Evolutionary conservation across 108 stramenopile genomes (phyloP).

Genomic region (Nitzschia sp.): DNA sequence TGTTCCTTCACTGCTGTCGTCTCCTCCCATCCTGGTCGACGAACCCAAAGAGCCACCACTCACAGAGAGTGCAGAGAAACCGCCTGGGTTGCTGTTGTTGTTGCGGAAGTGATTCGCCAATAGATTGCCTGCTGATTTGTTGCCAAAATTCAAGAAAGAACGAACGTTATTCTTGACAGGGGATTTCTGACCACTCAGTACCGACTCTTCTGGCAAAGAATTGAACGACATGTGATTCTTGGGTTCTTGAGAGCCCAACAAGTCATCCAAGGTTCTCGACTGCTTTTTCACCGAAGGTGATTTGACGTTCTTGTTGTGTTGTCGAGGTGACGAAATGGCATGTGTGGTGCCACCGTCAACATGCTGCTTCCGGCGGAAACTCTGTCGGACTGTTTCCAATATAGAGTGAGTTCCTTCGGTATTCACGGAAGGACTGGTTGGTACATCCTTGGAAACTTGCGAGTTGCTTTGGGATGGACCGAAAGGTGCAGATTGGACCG

Average conservation of each 20-base stretch:
- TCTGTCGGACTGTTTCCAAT: not conserved
- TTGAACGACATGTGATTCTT: not conserved
- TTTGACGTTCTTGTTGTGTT: not conserved
- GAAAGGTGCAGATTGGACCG: not conserved
- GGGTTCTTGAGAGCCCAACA: not conserved
- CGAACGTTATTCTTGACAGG: not conserved
- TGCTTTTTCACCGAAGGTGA: not conserved
- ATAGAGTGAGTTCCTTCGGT: not conserved
- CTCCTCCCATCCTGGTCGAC: not conserved
- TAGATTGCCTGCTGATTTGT: slow-evolving; percentile 3
- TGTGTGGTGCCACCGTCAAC: not conserved
- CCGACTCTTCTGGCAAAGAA: not conserved
- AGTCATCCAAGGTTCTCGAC: not conserved
- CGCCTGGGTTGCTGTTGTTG: not conserved
- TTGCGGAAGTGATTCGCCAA: not conserved
- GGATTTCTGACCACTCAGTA: not conserved
- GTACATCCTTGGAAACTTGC: not conserved
- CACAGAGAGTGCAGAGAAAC: not conserved
- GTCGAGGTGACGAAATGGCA: not conserved
- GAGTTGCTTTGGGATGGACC: not conserved
- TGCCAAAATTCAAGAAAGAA: not conserved
- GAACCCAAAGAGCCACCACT: not conserved
- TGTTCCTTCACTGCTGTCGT: slow-evolving; percentile 2
- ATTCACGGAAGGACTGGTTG: not conserved
- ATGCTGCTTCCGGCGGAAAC: not conserved